Base-by-base conservation (phyloP, 441 rosid genomes). In the Pelargonium australe region DNA sequence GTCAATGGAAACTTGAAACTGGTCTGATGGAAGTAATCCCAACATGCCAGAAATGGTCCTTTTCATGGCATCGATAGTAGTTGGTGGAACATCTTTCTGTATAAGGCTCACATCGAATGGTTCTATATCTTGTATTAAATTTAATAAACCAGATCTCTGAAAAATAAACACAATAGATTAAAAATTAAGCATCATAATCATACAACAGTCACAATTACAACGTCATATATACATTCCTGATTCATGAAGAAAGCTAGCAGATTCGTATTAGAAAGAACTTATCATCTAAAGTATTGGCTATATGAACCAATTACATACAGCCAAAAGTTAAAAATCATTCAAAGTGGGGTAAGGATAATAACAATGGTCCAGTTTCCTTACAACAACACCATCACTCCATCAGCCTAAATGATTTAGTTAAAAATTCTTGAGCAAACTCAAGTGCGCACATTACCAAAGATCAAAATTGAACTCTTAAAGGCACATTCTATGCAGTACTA, bases 41-140 rank as follows among this genome's bases (percentile, higher is more conserved):
- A 93, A 76, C 97, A 93, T 93, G 72, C 98, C 95, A 0, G 96
- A 93, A 63, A 93, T 93, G 40, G 97, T 93, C 81, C 97, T 84
- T 79, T 93, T 93, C 92, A 93, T 90, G 5, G 98, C 98, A 84
- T 90, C 98, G 69, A 93, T 77, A 16, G 97, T 89, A 12, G 92
- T 87, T 1, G 86, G 74, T 2, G 96, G 83, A 63, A 93, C 96
- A 64, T 93, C 97, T 74, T 84, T 91, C 66, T 93, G 98, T 65
- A 93, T 91, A 16, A 89, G 76, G 80, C 90, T 87, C 79, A 93
- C 91, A 69, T 93, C 98, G 71, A 93, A 73, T 4, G 98, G 97
- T 41, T 93, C 98, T 70, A 90, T 86, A 77, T 91, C 97, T 76
- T 82, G 97, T 64, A 91, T 89, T 74, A 88, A 80, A 79, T 84